Evolutionary conservation across 1,139 yeast species (phyloP).

Genomic region (Geotrichum citri-aurantii): DNA sequence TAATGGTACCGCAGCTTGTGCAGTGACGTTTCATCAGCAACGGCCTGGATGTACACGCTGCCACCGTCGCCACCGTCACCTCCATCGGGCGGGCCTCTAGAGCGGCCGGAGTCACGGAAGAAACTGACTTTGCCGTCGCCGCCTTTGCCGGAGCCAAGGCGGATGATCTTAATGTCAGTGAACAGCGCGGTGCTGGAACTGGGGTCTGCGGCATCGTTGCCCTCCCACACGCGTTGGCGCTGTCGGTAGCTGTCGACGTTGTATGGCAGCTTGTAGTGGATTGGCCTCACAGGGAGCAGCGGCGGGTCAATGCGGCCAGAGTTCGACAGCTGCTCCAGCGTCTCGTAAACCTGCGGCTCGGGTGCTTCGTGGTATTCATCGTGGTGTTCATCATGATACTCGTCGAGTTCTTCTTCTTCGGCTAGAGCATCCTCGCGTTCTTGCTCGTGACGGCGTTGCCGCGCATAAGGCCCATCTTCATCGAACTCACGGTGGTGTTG

Average conservation of each 20-base stretch:
- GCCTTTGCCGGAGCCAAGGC: constrained; percentile 73
- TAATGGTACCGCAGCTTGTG: constrained; percentile 64
- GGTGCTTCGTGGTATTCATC: background rate
- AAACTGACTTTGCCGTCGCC: constrained; percentile 88
- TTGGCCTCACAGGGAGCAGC: constrained; percentile 17
- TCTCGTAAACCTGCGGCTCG: background rate
- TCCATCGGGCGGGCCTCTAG: constrained; percentile 94
- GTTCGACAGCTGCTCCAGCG: constrained; percentile 7
- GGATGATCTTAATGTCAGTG: constrained; percentile 62
- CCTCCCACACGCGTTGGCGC: constrained; percentile 24
- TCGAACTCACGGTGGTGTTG: constrained; percentile 18
- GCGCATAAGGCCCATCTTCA: constrained; percentile 12
- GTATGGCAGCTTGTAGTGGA: constrained; percentile 28
- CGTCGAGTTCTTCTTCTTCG: constrained; percentile 4
- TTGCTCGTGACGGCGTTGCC: background rate
- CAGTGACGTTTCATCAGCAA: constrained; percentile 61
- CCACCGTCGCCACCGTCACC: constrained; percentile 98
- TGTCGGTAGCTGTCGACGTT: constrained; percentile 27
- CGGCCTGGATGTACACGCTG: constrained; percentile 73
- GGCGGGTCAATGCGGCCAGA: constrained; percentile 20
- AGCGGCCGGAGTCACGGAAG: constrained; percentile 73
- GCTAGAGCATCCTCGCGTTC: background rate
- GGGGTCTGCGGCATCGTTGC: constrained; percentile 12
- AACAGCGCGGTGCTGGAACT: constrained; percentile 28
- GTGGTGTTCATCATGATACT: background rate